Percentiles rank a stretch among this genome's conserved stretches.
Evolutionary conservation across 192 early-diverging fungal genomes (phyloP).

Genomic region (Coemansia sp.): DNA sequence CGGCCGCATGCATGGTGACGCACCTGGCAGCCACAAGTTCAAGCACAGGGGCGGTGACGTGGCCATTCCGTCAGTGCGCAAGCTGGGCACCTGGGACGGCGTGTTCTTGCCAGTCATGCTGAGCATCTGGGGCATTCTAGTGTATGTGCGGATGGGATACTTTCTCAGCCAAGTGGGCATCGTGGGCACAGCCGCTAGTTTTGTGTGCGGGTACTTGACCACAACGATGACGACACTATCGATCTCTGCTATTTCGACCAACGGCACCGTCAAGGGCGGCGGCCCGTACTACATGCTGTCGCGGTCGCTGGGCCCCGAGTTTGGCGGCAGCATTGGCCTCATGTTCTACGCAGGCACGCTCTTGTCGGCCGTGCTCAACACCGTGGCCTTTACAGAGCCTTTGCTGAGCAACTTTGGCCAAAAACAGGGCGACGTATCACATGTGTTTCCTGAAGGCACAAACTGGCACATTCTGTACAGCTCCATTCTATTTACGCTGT

Average conservation of each 20-base stretch:
- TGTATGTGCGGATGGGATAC: constrained; percentile 68
- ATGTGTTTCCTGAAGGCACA: constrained; percentile 57
- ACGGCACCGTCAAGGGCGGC: constrained; percentile 66
- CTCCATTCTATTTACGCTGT: constrained; percentile 54
- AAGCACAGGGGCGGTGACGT: neutral
- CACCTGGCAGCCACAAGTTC: constrained; percentile 1
- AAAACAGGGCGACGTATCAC: constrained; percentile 48
- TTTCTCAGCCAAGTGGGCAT: constrained; percentile 64
- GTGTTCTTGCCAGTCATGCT: constrained; percentile 69
- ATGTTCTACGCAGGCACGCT: constrained; percentile 61
- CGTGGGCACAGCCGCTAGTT: constrained; percentile 59
- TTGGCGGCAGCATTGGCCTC: constrained; percentile 69
- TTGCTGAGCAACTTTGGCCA: constrained; percentile 63
- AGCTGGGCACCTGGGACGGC: constrained; percentile 67
- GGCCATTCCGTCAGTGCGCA: constrained; percentile 20
- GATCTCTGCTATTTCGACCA: constrained; percentile 67
- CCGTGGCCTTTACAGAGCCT: constrained; percentile 66
- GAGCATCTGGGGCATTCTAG: constrained; percentile 70
- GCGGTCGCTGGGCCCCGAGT: constrained; percentile 67
- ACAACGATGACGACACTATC: constrained; percentile 65
- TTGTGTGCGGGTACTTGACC: constrained; percentile 58
- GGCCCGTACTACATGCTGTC: constrained; percentile 70
- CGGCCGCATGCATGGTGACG: constrained; percentile 7
- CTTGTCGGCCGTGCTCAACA: constrained; percentile 61
- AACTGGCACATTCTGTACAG: constrained; percentile 59